A percentile compares a stretch with the other conserved stretches of the same genome.
Conservation (phyloP, 768 basidiomycete genomes). For the Suillus luteus region DNA sequence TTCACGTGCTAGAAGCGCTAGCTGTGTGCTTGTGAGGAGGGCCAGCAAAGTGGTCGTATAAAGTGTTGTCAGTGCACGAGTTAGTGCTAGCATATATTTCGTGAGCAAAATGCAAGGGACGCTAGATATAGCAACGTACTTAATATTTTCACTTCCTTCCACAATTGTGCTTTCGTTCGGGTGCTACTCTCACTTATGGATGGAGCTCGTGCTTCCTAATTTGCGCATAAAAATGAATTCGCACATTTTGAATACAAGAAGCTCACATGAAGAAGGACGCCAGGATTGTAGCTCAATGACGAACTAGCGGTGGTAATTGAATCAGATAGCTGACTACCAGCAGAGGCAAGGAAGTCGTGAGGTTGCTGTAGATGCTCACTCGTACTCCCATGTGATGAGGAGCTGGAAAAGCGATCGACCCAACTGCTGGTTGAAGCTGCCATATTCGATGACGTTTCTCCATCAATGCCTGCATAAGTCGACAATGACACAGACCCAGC, state of each 20-base stretch:
- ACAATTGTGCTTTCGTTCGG: slow-evolving; percentile 78
- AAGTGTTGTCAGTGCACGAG: slow-evolving; percentile 80
- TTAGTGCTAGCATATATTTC: slow-evolving; percentile 61
- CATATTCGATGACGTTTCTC: slow-evolving; percentile 37
- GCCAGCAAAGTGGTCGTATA: slow-evolving; percentile 86
- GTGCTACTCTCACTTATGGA: slow-evolving; percentile 24
- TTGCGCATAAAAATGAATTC: neutral
- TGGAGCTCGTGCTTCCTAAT: neutral
- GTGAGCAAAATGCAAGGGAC: neutral
- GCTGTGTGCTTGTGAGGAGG: slow-evolving; percentile 84
- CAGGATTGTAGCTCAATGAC: slow-evolving; percentile 27
- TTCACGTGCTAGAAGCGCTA: slow-evolving; percentile 79
- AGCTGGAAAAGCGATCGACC: slow-evolving; percentile 42
- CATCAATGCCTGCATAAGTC: slow-evolving; percentile 40
- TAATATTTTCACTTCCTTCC: slow-evolving; percentile 91
- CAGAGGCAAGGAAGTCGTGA: slow-evolving; percentile 16
- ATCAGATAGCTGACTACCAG: slow-evolving; percentile 36
- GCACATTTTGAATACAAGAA: neutral
- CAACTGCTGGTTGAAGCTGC: slow-evolving; percentile 43
- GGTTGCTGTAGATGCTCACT: slow-evolving; percentile 16
- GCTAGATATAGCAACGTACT: slow-evolving; percentile 43
- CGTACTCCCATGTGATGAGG: neutral
- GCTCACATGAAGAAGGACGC: neutral
- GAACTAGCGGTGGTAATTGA: slow-evolving; percentile 44
- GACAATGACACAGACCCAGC: slow-evolving; percentile 43